Evolutionary conservation across 352 stramenopile genomes (phyloP), one percentile per base, ranked within the genome.

Genomic region (Globisporangium camurandrum): DNA sequence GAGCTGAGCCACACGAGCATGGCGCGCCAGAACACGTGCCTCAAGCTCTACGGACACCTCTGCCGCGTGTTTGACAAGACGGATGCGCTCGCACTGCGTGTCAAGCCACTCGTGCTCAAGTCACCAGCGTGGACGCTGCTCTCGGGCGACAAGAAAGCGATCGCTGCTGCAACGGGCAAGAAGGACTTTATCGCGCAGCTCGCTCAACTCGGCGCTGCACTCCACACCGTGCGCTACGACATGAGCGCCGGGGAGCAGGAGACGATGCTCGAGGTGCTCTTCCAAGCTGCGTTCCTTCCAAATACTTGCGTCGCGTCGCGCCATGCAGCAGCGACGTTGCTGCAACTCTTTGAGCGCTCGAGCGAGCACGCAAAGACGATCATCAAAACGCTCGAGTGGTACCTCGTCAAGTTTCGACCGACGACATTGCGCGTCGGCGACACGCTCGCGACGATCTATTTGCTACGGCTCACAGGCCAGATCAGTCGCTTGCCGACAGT

Each of bases 11-110:
- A 80, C 33, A 40, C 69, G 17, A 75, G 63, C 16, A 51, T 74
- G 11, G 62, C 76, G 7, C 70, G 79, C 31, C 74, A 87, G 34
- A 53, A 65, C 49, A 64, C 71, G 23, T 67, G 57, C 9, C 61
- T 86, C 10, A 75, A 79, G 47, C 61, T 91, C 37, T 88, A 85
- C 50, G 70, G 66, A 11, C 65, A 77, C 10, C 56, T 91, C 12
- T 84, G 67, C 28, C 66, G 61, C 8, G 49, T 77, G 12, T 79
- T 87, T 34, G 26, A 59, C 43, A 62, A 75, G 46, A 64, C 59
- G 14, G 74, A 91, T 46, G 55, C 63, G 38, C 41, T 86, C 39
- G 47, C 82, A 8, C 40, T 63, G 31, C 61, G 62, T 27, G 50
- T 74, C 28, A 58, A 63, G 24, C 56, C 64, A 24, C 31, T 84